Evolutionary conservation across 2,329 filamentous ascomycete species (phyloP).

Genomic region (Penicillium sp.): DNA sequence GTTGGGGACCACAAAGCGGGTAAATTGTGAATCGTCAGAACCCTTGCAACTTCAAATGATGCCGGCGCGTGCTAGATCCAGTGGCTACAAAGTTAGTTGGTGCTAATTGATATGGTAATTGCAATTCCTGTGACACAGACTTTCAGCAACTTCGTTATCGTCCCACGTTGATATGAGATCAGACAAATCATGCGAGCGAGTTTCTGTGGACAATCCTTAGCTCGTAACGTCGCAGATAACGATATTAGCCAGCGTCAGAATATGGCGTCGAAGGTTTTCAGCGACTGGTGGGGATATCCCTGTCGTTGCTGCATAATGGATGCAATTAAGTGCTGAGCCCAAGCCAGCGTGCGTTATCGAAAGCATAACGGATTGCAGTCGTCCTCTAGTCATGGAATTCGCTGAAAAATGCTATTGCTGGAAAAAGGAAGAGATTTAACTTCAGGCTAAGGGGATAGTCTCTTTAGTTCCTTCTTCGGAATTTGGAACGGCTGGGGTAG

Average conservation of each 20-base stretch:
- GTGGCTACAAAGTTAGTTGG: background rate
- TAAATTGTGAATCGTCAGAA: constrained; percentile 10
- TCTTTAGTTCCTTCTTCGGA: constrained; percentile 4
- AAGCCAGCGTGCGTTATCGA: constrained; percentile 8
- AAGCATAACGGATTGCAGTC: background rate
- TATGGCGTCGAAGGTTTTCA: constrained; percentile 7
- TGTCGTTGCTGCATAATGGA: constrained; percentile 10
- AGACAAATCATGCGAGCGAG: background rate
- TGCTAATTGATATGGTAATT: background rate
- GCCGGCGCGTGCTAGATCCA: constrained; percentile 9
- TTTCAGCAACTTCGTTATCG: constrained; percentile 7
- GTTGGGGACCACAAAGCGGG: constrained; percentile 11
- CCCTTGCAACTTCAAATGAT: constrained; percentile 9
- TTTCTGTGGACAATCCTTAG: background rate
- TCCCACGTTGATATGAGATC: background rate
- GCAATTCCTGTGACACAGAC: background rate
- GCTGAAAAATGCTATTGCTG: too few relatives aligned
- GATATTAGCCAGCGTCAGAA: constrained; percentile 10
- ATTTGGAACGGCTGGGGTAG: constrained; percentile 14
- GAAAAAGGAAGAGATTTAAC: background rate
- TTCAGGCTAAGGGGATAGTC: constrained; percentile 8
- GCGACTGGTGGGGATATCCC: constrained; percentile 12
- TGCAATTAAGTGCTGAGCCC: background rate
- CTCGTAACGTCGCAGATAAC: constrained; percentile 6
- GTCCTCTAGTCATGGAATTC: too few relatives aligned